Base-by-base conservation (phyloP, 1,284 basidiomycete genomes). In the Fomitopsis betulina region DNA sequence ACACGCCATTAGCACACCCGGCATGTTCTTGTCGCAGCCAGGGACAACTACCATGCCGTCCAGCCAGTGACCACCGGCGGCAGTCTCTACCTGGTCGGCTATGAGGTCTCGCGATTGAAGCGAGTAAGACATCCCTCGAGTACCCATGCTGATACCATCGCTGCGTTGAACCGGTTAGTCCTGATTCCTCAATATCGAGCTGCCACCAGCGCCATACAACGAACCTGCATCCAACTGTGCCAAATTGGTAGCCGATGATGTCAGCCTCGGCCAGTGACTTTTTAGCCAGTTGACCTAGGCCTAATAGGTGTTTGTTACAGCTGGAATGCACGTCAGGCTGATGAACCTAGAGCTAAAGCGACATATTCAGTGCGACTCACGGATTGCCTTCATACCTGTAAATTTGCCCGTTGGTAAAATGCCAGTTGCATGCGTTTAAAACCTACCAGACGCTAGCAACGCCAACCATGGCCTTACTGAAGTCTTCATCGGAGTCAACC, bases 21-120 rank as follows among this genome's bases (percentile, higher is more conserved):
- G 95, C 94, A 97, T 97, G 75, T 98, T 98, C 77, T 97, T 98
- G 78, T 98, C 95, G 72, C 95, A 98, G 37, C 95, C 95, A 38
- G 96, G 96, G 53, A 98, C 82, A 57, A 93, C 93, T 47, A 98
- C 93, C 89, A 97, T 94, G 42, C 93, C 96, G 70, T 98, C 96
- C n/a, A 98, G 84, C 85, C 95, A 97, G 74, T 99, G 96, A 7
- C 95, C 96, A 32, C 92, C 94, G n/a, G 91, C 96, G 33, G 94
- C 95, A 6, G 93, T 91, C 78, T 98, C 96, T 35, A 98, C 95
- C 70, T 91, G 87, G 75, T 98, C 96, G 60, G 96, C 96, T 65
- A 99, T 99, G 59, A 98, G 81, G 76, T 99, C 96, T 61, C 96
- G 86, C 49, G 94, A 96, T 74, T 96, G 96, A 1, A 98, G 82